Evolutionary conservation across 345 rosid species (phyloP), one percentile per base, ranked within the genome.

Genomic region (Eutrema yunnanense): DNA sequence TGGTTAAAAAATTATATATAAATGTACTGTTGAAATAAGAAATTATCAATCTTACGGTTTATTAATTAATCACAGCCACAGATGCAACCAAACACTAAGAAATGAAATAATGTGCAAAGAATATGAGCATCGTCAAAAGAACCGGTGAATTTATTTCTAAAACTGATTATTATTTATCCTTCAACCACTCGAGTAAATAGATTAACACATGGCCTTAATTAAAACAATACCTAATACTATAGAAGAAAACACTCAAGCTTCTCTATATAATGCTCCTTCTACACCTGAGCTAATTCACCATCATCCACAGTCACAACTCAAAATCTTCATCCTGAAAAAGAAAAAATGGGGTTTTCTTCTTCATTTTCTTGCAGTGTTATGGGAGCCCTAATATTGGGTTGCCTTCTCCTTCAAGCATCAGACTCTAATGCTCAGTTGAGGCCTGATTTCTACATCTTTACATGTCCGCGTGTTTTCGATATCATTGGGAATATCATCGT

Each of bases 361-460:
- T 60, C 55, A 16, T 42, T 68, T 61, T 75, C 79, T 62, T 53
- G 65, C 6, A 53, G 64, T 44, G 48, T 63, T 53, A 14, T 75
- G 1, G 79, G 79, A 37, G 44, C 52, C 65, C 70, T 75, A 69
- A 46, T 75, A 2, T 49, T 77, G 34, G 57, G 76, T 22, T 77
- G 77, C 67, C 72, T 77, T 72, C 43, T 77, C 14, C 63, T 72
- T 42, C 73, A 77, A 65, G 77, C 69, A 33, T 34, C 76, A 65
- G 48, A 36, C 62, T 43, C 77, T 32, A 57, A 57, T 71, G 76
- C 75, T 58, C 62, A 77, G 44, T 36, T 75, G 48, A 69, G 65
- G 7, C 74, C 74, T 62, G 74, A 53, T 5, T 75, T 75, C 70
- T 75, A 75, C 62, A 53, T 3, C 41, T 0, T 43, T 9, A 36